Conservation (phyloP, 805 yeast genomes). For the Nakazawaea molendinolei region DNA sequence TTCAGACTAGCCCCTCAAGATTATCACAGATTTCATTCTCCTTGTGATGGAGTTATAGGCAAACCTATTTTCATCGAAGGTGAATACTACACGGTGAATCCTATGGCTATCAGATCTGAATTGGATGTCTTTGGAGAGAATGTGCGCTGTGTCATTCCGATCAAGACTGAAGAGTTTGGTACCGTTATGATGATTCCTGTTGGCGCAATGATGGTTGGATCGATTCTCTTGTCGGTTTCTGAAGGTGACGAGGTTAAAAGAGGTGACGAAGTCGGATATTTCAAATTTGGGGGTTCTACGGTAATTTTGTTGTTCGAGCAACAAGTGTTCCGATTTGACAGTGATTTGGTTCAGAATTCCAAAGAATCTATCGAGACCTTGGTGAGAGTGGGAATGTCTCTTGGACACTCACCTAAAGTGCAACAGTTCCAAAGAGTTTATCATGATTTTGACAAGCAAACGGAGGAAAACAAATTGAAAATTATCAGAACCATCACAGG, state of each 20-base stretch:
- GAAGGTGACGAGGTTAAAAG: constrained; percentile 52
- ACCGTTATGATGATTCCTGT: constrained; percentile 70
- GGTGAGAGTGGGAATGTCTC: constrained; percentile 84
- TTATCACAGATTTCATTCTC: constrained; percentile 88
- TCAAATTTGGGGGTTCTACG: constrained; percentile 95
- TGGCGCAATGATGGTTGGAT: constrained; percentile 99
- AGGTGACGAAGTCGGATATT: constrained; percentile 87
- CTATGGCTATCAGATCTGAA: constrained; percentile 89
- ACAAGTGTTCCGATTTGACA: constrained; percentile 51
- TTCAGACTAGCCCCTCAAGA: constrained; percentile 96
- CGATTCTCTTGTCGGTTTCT: constrained; percentile 64
- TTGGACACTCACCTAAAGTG: constrained; percentile 62
- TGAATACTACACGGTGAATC: constrained; percentile 92
- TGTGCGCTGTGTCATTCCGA: constrained; percentile 70
- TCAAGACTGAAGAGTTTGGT: constrained; percentile 74
- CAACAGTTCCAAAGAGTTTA: constrained; percentile 44
- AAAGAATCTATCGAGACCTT: constrained; percentile 69
- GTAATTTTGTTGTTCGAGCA: constrained; percentile 59
- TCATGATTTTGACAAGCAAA: constrained; percentile 37
- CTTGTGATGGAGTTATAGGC: constrained; percentile 71
- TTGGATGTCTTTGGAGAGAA: constrained; percentile 93
- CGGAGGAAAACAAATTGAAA: constrained; percentile 38
- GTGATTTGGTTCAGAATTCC: constrained; percentile 69
- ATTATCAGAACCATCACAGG: constrained; percentile 57
- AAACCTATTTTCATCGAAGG: constrained; percentile 70